These are phyloP conservation scores for Mycena galopus DNA, from an alignment of 768 basidiomycete genomes.

Conservation along the genomic window DNA sequence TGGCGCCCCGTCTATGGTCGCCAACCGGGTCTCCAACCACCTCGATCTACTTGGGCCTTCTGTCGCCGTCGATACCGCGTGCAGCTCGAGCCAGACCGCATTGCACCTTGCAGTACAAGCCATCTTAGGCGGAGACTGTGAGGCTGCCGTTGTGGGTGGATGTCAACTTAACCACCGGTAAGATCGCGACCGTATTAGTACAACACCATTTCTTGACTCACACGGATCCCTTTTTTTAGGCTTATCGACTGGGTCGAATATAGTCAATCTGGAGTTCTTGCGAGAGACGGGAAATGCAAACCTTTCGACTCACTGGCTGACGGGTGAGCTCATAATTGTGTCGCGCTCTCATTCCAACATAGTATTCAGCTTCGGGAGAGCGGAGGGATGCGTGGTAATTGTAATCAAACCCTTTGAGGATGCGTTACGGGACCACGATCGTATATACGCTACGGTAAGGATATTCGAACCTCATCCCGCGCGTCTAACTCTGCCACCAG, in stretches of 20 bases:
- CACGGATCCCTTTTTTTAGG: constrained; percentile 15
- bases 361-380: constrained; percentile 39
- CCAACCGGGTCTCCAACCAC: background rate
- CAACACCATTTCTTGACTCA: background rate
- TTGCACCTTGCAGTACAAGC: background rate
- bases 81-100: background rate
- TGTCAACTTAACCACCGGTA: background rate
- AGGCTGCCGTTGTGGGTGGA: background rate
- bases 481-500: background rate
- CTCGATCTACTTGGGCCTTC: background rate
- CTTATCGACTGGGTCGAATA: constrained; percentile 53
- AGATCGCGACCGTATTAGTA: background rate
- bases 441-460: constrained; percentile 46
- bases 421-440: constrained; percentile 46
- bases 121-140: background rate
- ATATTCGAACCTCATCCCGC: background rate
- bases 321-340: constrained; percentile 44
- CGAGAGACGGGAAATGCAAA: constrained; percentile 57
- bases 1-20: background rate
- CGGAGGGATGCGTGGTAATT: constrained; percentile 45
- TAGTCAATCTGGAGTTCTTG: constrained; percentile 52
- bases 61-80: background rate
- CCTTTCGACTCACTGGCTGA: constrained; percentile 59
- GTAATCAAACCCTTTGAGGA: constrained; percentile 47
- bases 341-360: background rate